Evolutionary conservation across 805 yeast genomes (phyloP), one percentile per base, ranked within the genome.

Genomic region (Monosporozyma aquatica): DNA sequence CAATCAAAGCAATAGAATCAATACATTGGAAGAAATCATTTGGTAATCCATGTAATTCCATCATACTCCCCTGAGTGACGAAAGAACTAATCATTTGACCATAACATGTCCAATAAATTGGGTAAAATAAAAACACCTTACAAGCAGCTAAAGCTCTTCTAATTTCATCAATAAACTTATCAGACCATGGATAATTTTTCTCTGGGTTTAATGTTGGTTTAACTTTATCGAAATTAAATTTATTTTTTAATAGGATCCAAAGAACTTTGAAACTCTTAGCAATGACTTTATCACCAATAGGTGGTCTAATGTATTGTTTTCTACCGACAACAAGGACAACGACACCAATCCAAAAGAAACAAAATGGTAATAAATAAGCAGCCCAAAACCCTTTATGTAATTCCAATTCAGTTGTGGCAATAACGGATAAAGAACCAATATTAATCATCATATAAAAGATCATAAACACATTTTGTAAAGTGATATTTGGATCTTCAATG

Each of bases 381-480:
- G 86, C 80, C 81, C 82, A 78, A 62, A 75, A 78, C 21, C 84
- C 90, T 38, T 74, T 71, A 44, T 74, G 68, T 27, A 65, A 57
- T 62, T 84, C 94, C 59, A 80, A 62, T 64, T 79, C 79, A 6
- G 89, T 80, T 36, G 92, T 83, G 34, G 86, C 89, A 50, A 84
- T 72, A 40, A 83, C 80, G 13, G 86, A 74, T 50, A 84, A 68
- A 6, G 87, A 73, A 44, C 94, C 94, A 45, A 82, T 62, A 63
- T 84, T 84, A 58, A 83, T 78, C 71, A 82, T 75, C 64, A 82
- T 68, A 64, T 84, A 84, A 64, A 83, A 84, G 47, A 78, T 68
- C 80, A 81, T 77, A 58, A 82, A 82, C 47, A 82, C 78, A 53
- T 78, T 74, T 69, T 82, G 87, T 51, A 80, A 69, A 40, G 90